Base-by-base conservation (phyloP, 805 yeast genomes). In the Allodekkera sacchari region DNA sequence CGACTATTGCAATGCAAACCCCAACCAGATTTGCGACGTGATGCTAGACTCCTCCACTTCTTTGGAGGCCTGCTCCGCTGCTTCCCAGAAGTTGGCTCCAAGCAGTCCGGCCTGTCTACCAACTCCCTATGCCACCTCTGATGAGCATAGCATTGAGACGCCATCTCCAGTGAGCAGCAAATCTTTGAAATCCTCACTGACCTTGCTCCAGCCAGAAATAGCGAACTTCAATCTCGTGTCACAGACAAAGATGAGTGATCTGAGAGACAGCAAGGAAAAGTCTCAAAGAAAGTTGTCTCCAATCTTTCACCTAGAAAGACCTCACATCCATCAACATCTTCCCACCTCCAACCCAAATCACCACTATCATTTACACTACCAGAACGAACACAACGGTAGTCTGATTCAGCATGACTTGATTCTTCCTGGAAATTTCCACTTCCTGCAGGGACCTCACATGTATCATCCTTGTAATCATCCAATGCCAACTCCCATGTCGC, bases 121-220 rank as follows among this genome's bases (percentile, higher is more conserved):
- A n/a, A n/a, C n/a, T n/a, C n/a, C n/a, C n/a, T n/a, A n/a, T n/a
- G n/a, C n/a, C n/a, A n/a, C n/a, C n/a, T n/a, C n/a, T n/a, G n/a
- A n/a, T n/a, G n/a, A n/a, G n/a, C n/a, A n/a, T n/a, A n/a, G n/a
- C n/a, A n/a, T 22, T 48, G 4, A 47, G 45, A 11, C 46, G 50
- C 13, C 66, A 63, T 33, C 64, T 57, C 32, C 66, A 61, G 44
- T 64, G 59, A 36, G 53, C 52, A 19, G 44, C 55, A 13, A 61
- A 61, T 1, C 65, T 61, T 37, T 48, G 52, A 12, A 66, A 57
- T 25, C 33, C 27, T 37, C 43, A 19, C 9, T 7, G 28, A 5
- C 25, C 18, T 14, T 29, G 10, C 16, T 35, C 2, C 27, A 35
- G 19, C 38, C 36, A 5, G 39, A 35, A 8, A 21, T 32, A 12